These are phyloP conservation scores for Pythium scleroteichum DNA, from an alignment of 352 stramenopile species.

Conservation along the genomic window DNA sequence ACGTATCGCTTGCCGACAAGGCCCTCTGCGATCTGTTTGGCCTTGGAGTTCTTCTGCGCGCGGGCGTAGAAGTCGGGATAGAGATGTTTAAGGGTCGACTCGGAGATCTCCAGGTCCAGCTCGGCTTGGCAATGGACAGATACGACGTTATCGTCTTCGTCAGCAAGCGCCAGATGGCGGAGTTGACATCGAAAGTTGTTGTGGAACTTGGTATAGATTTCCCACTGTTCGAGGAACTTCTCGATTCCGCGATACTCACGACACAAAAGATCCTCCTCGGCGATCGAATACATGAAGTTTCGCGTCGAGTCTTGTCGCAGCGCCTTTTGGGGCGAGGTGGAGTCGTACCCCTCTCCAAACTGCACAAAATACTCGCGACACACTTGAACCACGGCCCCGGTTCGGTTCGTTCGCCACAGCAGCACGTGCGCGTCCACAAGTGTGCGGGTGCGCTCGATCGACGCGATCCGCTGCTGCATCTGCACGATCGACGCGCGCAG, in stretches of 20 bases:
- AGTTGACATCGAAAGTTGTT: slow-evolving; percentile 34
- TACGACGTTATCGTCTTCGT: slow-evolving; percentile 39
- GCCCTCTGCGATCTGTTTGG: slow-evolving; percentile 24
- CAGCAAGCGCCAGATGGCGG: slow-evolving; percentile 30
- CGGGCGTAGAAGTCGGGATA: slow-evolving; percentile 47
- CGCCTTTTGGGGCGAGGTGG: slow-evolving; percentile 16
- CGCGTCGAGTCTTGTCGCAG: slow-evolving; percentile 2
- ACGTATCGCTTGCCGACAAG: slow-evolving; percentile 35
- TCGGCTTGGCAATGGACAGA: slow-evolving; percentile 39
- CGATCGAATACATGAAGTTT: slow-evolving; percentile 38
- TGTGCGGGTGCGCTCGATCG: slow-evolving; percentile 39
- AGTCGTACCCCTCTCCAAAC: slow-evolving; percentile 43
- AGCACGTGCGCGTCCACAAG: slow-evolving; percentile 42
- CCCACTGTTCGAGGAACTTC: slow-evolving; percentile 51
- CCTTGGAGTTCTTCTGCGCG: slow-evolving; percentile 23
- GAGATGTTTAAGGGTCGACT: slow-evolving; percentile 44
- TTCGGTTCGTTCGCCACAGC: slow-evolving; percentile 45
- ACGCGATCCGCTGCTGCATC: slow-evolving; percentile 36
- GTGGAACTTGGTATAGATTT: slow-evolving; percentile 62
- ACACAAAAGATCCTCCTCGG: slow-evolving; percentile 42
- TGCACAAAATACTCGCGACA: slow-evolving; percentile 50
- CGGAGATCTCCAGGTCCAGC: slow-evolving; percentile 40
- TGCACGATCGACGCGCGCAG: slow-evolving; percentile 40
- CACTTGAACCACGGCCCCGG: slow-evolving; percentile 38
- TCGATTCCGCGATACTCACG: slow-evolving; percentile 49